These are phyloP conservation scores for Penicillium rolfsii DNA, from an alignment of 2,329 filamentous ascomycete species.

Conservation along the genomic window DNA sequence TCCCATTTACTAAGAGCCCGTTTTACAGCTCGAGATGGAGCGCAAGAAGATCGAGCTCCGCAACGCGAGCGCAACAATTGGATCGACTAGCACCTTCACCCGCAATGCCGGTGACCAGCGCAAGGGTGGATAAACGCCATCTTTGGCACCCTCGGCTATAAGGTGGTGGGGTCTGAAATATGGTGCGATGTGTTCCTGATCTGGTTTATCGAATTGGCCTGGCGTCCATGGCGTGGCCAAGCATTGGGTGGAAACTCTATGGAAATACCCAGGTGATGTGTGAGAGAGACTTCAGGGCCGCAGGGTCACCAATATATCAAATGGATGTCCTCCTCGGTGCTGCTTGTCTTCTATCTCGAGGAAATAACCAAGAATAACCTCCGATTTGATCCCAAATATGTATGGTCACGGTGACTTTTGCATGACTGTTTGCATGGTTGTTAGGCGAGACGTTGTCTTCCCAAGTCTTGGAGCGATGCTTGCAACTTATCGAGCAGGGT, in stretches of 20 bases:
- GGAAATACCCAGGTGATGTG: conserved; percentile 21
- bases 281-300: conserved; percentile 11
- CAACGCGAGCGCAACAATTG: conserved; percentile 45
- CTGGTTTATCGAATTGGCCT: conserved; percentile 59
- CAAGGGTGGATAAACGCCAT: conserved; percentile 28
- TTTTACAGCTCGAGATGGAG: conserved; percentile 51
- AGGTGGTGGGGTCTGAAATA: conserved; percentile 3
- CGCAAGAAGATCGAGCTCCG: conserved; percentile 52
- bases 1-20: conserved; percentile 2
- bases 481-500: not conserved
- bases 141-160: not conserved
- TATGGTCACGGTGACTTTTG: conserved; percentile 4
- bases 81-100: conserved; percentile 36
- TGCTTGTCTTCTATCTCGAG: not conserved
- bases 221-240: conserved; percentile 4
- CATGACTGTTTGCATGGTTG: conserved; percentile 2
- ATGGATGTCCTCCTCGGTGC: not conserved
- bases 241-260: conserved; percentile 17
- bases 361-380: not conserved
- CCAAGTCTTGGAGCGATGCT: conserved; percentile 2
- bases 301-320: conserved; percentile 6
- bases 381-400: not conserved
- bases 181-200: conserved; percentile 13
- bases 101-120: conserved; percentile 28
- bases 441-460: not conserved